A percentile compares a stretch with the other conserved stretches of the same genome.
phyloP scores from a whole-genome alignment of 140 eudicot genomes.

The Senecio squalidus region DNA sequence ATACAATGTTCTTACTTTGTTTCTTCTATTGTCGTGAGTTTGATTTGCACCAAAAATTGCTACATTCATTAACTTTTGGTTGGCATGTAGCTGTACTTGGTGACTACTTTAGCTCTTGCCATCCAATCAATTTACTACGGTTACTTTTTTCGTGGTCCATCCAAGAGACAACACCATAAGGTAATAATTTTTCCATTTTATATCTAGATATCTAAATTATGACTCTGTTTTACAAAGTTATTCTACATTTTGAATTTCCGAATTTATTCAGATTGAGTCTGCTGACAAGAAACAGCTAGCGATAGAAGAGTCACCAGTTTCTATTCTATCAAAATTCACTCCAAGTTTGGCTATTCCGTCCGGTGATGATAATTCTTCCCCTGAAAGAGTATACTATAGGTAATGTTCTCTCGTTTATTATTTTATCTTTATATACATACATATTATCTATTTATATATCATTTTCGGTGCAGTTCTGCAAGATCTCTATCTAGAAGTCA shows the following conservation, averaged over 20 bases:
- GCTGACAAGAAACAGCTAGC: conserved; percentile 22
- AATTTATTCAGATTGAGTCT: conserved; percentile 29
- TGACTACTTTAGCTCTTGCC: conserved; percentile 58
- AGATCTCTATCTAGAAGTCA: conserved; percentile 71
- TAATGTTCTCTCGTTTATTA: conserved; percentile 20
- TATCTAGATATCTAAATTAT: background rate
- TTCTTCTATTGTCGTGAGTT: background rate
- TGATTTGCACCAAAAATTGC: background rate
- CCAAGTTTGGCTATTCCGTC: conserved; percentile 52
- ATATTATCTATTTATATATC: background rate
- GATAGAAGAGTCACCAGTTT: conserved; percentile 22
- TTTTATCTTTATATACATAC: background rate
- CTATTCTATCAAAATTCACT: conserved; percentile 27
- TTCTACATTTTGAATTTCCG: background rate
- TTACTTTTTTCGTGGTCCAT: conserved; percentile 41
- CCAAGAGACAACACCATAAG: conserved; percentile 35
- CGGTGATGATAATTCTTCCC: conserved; percentile 14
- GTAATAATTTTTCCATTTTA: conserved; percentile 26
- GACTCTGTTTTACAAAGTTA: background rate
- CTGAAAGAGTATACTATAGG: conserved; percentile 57
- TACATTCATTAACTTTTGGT: background rate
- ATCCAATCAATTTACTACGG: conserved; percentile 59
- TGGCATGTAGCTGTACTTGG: conserved; percentile 50
- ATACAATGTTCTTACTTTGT: background rate
- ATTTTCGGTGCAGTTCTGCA: conserved; percentile 56